phyloP scores from a whole-genome alignment of 176 grass and related monocot species.

The Paspalum vaginatum region DNA sequence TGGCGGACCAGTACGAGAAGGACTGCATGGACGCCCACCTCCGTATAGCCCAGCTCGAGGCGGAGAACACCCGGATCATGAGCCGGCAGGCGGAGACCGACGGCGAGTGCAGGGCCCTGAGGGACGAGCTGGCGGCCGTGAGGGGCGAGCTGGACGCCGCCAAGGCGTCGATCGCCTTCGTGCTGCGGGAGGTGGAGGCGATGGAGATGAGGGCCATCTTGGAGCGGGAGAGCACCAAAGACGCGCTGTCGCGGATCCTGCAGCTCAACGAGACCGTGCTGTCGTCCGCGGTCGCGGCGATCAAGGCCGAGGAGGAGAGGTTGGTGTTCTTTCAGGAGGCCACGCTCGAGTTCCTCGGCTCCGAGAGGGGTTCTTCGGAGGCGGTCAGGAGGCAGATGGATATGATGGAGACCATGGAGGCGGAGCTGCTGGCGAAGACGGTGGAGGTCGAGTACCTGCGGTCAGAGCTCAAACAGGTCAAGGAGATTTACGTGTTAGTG shows the following conservation, averaged over 20 bases:
- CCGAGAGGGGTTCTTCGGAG: constrained; percentile 11
- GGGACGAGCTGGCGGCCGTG: constrained; percentile 32
- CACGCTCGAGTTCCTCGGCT: constrained; percentile 26
- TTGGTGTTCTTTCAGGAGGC: constrained; percentile 50
- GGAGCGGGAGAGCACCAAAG: constrained; percentile 37
- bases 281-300: constrained; percentile 29
- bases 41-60: constrained; percentile 34
- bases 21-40: neutral
- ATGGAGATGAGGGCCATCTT: constrained; percentile 30
- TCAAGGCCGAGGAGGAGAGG: constrained; percentile 56
- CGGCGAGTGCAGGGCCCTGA: constrained; percentile 37
- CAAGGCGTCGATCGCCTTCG: constrained; percentile 16
- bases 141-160: constrained; percentile 28
- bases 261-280: constrained; percentile 44
- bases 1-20: neutral
- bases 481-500: constrained; percentile 3
- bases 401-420: constrained; percentile 37
- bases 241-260: constrained; percentile 26
- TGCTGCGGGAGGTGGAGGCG: constrained; percentile 33
- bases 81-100: constrained; percentile 16
- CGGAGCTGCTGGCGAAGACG: constrained; percentile 46
- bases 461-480: constrained; percentile 36
- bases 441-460: constrained; percentile 44
- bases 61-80: neutral
- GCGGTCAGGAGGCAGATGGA: constrained; percentile 26